These are phyloP conservation scores for Cryptococcus neoformans DNA, from an alignment of 1,284 basidiomycete species.

Conservation along the genomic window DNA sequence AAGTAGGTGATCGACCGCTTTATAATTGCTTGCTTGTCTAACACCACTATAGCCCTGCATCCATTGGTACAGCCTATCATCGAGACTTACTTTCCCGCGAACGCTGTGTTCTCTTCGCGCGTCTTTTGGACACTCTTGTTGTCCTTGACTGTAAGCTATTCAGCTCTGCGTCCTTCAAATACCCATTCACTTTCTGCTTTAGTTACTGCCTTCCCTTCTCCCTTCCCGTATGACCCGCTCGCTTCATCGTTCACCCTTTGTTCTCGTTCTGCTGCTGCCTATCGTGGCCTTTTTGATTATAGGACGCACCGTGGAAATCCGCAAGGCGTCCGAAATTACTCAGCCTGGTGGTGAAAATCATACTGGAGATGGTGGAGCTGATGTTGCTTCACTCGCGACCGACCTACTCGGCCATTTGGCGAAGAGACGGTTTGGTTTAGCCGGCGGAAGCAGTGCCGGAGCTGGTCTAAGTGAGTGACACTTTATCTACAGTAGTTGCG, in stretches of 20 bases:
- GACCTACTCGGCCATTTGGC: constrained; percentile 9
- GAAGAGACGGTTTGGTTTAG: constrained; percentile 26
- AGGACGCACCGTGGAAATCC: constrained; percentile 46
- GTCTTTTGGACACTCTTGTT: constrained; percentile 39
- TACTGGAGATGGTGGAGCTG: neutral
- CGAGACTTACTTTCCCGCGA: constrained; percentile 27
- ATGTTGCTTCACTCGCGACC: constrained; percentile 2
- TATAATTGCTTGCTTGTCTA: constrained; percentile 3
- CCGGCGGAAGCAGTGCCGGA: constrained; percentile 31
- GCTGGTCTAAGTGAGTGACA: constrained; percentile 41
- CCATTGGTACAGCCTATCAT: constrained; percentile 37
- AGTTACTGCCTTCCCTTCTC: constrained; percentile 41
- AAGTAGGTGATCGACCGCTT: constrained; percentile 26
- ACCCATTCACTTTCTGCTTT: neutral
- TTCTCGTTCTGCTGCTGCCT: constrained; percentile 40
- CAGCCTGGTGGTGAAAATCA: constrained; percentile 28
- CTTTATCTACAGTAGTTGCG: neutral
- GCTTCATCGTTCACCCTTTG: constrained; percentile 22
- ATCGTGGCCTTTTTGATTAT: constrained; percentile 46
- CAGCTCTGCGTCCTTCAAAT: neutral
- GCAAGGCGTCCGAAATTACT: constrained; percentile 34
- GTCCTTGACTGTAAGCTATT: constrained; percentile 28
- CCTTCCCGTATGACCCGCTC: constrained; percentile 35
- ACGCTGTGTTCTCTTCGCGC: constrained; percentile 26
- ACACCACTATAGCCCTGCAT: constrained; percentile 28